These are phyloP conservation scores for Phoenix dactylifera DNA, from an alignment of 176 grass and related monocot genomes.

Conservation along the genomic window DNA sequence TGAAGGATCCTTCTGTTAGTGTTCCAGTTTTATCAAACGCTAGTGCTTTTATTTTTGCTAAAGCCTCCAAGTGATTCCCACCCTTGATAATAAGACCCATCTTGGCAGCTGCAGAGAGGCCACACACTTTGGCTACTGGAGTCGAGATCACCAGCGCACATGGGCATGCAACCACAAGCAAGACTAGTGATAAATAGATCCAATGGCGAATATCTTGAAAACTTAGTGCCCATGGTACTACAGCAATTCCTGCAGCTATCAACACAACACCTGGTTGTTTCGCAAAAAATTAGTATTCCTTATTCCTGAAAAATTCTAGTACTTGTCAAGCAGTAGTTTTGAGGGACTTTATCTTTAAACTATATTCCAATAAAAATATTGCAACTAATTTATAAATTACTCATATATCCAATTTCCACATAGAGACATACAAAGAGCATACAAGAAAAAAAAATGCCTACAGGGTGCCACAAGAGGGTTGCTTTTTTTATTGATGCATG, in stretches of 20 bases:
- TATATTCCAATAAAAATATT: no score
- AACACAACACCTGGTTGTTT: conserved; percentile 1
- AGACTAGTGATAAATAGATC: conserved; percentile 3
- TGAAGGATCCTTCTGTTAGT: conserved; percentile 8
- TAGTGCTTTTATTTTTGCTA: conserved; percentile 9
- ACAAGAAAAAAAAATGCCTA: no score
- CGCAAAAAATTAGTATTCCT: no score
- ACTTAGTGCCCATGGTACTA: conserved; percentile 4
- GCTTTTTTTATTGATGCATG: no score
- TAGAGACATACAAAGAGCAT: no score
- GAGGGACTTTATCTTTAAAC: no score
- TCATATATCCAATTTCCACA: no score
- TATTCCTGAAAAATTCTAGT: no score
- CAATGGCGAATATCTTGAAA: conserved; percentile 1
- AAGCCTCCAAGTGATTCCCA: conserved; percentile 6
- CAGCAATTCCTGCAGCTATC: conserved; percentile 3
- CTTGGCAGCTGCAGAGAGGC: conserved; percentile 13
- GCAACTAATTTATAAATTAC: no score
- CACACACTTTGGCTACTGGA: conserved; percentile 8
- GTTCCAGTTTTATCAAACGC: conserved; percentile 13
- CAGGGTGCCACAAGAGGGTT: no score
- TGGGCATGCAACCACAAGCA: conserved; percentile 11
- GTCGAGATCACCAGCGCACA: conserved; percentile 9
- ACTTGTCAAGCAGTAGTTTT: no score
- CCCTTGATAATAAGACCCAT: conserved; percentile 10